These are phyloP conservation scores for Neonectria sp. DNA, from an alignment of 2,329 filamentous ascomycete genomes.

Conservation along the genomic window DNA sequence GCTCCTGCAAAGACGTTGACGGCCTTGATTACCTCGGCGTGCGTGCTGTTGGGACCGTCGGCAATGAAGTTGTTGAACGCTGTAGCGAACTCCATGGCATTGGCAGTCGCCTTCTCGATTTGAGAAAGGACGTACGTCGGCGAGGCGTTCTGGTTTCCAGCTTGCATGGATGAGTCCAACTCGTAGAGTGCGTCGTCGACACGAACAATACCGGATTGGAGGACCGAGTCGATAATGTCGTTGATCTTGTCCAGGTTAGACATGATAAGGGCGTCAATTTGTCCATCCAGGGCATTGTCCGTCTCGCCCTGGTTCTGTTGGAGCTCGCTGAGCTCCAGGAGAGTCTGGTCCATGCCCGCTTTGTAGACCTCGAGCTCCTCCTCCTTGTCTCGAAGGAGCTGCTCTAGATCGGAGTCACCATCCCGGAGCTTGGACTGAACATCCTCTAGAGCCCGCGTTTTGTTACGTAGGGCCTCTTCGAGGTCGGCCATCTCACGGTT, in stretches of 20 bases:
- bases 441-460: conserved; percentile 90
- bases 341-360: conserved; percentile 95
- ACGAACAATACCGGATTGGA: conserved; percentile 92
- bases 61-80: conserved; percentile 99
- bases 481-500: conserved; percentile 98
- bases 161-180: conserved; percentile 97
- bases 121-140: conserved; percentile 96
- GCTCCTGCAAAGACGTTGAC: conserved; percentile 92
- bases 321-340: conserved; percentile 92
- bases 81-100: conserved; percentile 96
- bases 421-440: conserved; percentile 83
- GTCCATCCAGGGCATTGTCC: conserved; percentile 87
- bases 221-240: conserved; percentile 96
- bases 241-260: conserved; percentile 94
- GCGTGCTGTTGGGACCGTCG: conserved; percentile 91
- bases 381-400: conserved; percentile 91
- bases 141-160: conserved; percentile 97
- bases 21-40: conserved; percentile 92
- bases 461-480: conserved; percentile 91
- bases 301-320: conserved; percentile 81
- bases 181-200: conserved; percentile 98
- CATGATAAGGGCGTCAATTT: conserved; percentile 91
- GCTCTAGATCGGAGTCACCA: conserved; percentile 88
- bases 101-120: conserved; percentile 95
- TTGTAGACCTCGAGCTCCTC: conserved; percentile 99